Percentiles rank a stretch among this genome's conserved stretches.
phyloP scores from a whole-genome alignment of 495 filamentous ascomycete genomes.

The Penicillium waksmanii region DNA sequence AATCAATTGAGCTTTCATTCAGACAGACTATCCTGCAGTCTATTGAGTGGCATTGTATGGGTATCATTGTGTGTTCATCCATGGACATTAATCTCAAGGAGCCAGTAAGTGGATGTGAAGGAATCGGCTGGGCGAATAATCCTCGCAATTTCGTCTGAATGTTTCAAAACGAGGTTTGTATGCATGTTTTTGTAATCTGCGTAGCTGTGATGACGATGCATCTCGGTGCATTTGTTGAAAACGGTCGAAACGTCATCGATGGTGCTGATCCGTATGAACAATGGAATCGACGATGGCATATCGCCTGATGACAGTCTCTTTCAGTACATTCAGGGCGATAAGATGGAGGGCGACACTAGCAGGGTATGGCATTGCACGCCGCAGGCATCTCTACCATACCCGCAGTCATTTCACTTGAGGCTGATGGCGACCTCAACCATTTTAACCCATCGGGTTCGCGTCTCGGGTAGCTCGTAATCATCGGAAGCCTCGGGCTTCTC shows the following conservation, averaged over 20 bases:
- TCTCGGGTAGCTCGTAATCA: slow-evolving; percentile 60
- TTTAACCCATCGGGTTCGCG: slow-evolving; percentile 65
- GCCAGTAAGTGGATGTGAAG: too few species aligned
- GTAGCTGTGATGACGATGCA: neutral
- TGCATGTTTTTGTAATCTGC: too few species aligned
- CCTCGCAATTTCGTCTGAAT: too few species aligned
- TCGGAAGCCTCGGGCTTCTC: slow-evolving; percentile 29
- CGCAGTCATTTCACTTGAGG: slow-evolving; percentile 48
- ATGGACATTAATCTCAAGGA: neutral
- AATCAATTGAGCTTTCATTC: neutral
- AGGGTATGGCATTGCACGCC: neutral
- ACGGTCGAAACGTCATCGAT: neutral
- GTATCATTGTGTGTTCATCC: neutral
- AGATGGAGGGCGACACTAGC: neutral
- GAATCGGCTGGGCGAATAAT: too few species aligned
- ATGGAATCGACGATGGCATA: neutral
- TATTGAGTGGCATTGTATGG: neutral
- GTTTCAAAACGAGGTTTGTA: too few species aligned
- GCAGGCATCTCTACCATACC: neutral
- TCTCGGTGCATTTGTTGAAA: neutral
- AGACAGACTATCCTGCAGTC: neutral
- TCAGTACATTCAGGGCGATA: neutral
- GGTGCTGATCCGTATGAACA: neutral
- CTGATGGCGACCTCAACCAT: slow-evolving; percentile 67
- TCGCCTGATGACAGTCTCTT: neutral